Conservation (phyloP, 345 rosid species). For the Bruguiera sexangula region DNA sequence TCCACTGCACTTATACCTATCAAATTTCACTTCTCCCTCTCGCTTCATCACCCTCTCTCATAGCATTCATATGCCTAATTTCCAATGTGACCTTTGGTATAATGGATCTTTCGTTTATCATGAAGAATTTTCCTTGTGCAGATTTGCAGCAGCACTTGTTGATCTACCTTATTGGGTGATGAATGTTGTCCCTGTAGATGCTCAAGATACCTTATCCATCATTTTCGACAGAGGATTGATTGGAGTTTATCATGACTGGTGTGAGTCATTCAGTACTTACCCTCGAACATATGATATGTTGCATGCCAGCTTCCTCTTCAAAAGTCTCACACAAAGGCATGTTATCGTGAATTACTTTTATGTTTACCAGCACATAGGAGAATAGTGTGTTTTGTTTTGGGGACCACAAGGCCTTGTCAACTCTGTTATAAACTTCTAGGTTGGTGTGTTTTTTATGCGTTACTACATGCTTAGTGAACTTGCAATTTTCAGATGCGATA, state of each 20-base stretch:
- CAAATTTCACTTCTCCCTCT: no score
- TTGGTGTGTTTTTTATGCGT: neutral
- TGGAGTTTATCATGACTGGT: conserved; percentile 89
- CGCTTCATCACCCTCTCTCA: no score
- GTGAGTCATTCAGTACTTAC: conserved; percentile 77
- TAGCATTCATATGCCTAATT: no score
- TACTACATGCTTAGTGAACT: neutral
- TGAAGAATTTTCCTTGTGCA: conserved; percentile 21
- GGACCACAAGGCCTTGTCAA: neutral
- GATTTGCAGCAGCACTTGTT: conserved; percentile 79
- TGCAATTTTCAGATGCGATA: conserved; percentile 53
- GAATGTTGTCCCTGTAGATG: conserved; percentile 75
- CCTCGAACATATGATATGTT: conserved; percentile 86
- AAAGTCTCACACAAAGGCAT: conserved; percentile 51
- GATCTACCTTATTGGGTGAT: conserved; percentile 78
- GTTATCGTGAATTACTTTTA: neutral
- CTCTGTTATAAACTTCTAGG: neutral
- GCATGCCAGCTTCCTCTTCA: conserved; percentile 70
- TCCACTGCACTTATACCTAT: no score
- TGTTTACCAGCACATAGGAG: neutral
- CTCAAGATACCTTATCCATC: conserved; percentile 56
- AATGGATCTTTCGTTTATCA: no score
- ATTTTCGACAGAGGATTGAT: conserved; percentile 79
- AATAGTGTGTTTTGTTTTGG: neutral
- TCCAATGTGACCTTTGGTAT: no score